Evolutionary conservation across 371 early-diverging fungal genomes (phyloP), one percentile per base, ranked within the genome.

Genomic region (Sporodiniella umbellata): DNA sequence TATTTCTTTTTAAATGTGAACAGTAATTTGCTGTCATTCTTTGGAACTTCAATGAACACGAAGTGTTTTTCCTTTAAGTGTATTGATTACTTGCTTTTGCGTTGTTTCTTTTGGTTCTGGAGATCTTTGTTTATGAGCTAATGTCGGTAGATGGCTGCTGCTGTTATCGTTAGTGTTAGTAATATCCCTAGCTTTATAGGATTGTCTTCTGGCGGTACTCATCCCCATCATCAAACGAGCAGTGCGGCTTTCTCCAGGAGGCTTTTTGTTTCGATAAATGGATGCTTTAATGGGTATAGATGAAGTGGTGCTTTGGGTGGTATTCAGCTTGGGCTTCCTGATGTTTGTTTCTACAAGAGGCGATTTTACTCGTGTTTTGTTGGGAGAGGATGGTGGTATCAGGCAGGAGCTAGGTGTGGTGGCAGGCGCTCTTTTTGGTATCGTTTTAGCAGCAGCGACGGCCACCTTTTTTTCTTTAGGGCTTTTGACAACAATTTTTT

Each of bases 161-260:
- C n/a, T n/a, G n/a, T n/a, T n/a, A n/a, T n/a, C n/a, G n/a, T 28
- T 28, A 14, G 26, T 18, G 10, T 39, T 23, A 12, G 12, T 48
- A 38, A 50, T 47, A 30, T 56, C 62, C 45, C 53, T 46, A 33
- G 47, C 33, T 38, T 42, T 44, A 23, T 31, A 56, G 8, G 62
- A 48, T 23, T 65, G 59, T 22, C 60, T 54, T 26, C 66, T 54
- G 0, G 62, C 64, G 6, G 74, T 65, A 24, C 74, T 73, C 7
- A 73, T 56, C 0, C 74, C 74, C 68, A 70, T 63, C 66, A 65
- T 70, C 21, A 73, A 46, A 33, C 74, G 58, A 14, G 68, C 68
- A 8, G 74, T 73, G 6, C 74, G 62, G 21, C 60, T 58, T 26
- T 73, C 70, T 15, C 68, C 64, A 7, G 62, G 54, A n/a, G 67